Conservation (phyloP, 352 stramenopile species). For the Pythium insidiosum region DNA sequence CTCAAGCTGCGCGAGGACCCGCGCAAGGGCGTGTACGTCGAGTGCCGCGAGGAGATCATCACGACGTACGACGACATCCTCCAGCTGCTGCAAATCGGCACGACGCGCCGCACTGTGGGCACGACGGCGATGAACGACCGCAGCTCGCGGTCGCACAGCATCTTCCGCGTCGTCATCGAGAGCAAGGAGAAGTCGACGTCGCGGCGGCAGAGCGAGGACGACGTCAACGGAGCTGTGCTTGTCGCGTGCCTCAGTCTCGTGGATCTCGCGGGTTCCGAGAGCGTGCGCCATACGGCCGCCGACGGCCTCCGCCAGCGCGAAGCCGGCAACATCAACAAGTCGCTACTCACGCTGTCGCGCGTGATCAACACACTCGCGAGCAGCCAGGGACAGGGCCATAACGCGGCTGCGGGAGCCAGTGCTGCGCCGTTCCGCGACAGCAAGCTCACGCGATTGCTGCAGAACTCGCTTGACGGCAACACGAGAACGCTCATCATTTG, state of each 20-base stretch:
- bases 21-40: constrained; percentile 94
- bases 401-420: too few relatives aligned
- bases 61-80: constrained; percentile 60
- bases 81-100: constrained; percentile 51
- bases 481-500: constrained; percentile 89
- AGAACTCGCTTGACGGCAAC: constrained; percentile 88
- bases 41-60: constrained; percentile 93
- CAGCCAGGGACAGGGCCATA: constrained; percentile 16
- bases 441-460: constrained; percentile 89
- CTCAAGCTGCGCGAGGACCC: constrained; percentile 92
- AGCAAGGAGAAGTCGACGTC: constrained; percentile 53
- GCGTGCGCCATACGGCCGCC: constrained; percentile 91
- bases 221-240: constrained; percentile 75
- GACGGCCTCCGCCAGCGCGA: constrained; percentile 94
- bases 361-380: constrained; percentile 88
- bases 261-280: constrained; percentile 97
- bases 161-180: constrained; percentile 80
- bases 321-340: constrained; percentile 96
- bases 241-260: constrained; percentile 96
- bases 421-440: constrained; percentile 86
- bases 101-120: constrained; percentile 51
- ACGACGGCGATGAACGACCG: constrained; percentile 78
- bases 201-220: constrained; percentile 52
- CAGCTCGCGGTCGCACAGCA: constrained; percentile 72
- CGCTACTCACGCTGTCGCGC: constrained; percentile 91